phyloP scores from a whole-genome alignment of 371 early-diverging fungal species.

The Mucor lusitanicus region DNA sequence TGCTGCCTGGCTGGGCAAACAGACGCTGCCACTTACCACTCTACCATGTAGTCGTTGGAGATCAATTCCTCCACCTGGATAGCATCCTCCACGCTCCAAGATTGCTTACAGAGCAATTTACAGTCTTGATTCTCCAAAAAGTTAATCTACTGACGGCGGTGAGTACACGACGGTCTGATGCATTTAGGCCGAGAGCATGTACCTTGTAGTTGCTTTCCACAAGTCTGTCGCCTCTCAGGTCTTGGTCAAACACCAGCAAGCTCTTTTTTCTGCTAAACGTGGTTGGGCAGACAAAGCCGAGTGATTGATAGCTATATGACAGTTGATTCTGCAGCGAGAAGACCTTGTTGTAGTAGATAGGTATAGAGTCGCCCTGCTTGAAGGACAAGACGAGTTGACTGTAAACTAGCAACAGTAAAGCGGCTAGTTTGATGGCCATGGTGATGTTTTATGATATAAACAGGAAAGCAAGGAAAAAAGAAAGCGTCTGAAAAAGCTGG shows the following conservation, averaged over 20 bases:
- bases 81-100: constrained; percentile 37
- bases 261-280: constrained; percentile 23
- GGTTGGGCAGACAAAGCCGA: constrained; percentile 41
- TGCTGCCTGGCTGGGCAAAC: too few species aligned
- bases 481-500: neutral
- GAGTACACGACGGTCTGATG: neutral
- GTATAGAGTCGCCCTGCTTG: constrained; percentile 35
- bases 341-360: constrained; percentile 43
- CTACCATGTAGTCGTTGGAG: constrained; percentile 43
- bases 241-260: constrained; percentile 38
- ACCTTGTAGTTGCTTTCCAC: constrained; percentile 46
- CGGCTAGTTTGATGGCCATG: neutral
- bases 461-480: neutral
- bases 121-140: constrained; percentile 41
- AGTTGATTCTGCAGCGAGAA: constrained; percentile 43
- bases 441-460: neutral
- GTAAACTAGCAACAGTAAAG: neutral
- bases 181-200: neutral
- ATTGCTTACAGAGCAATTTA: constrained; percentile 37
- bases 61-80: constrained; percentile 39
- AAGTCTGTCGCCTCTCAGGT: constrained; percentile 41
- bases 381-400: constrained; percentile 7
- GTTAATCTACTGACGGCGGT: constrained; percentile 20
- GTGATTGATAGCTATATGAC: constrained; percentile 32
- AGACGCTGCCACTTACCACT: constrained; percentile 30